Conservation (phyloP, 805 yeast species). For the Wickerhamiella shivajii region DNA sequence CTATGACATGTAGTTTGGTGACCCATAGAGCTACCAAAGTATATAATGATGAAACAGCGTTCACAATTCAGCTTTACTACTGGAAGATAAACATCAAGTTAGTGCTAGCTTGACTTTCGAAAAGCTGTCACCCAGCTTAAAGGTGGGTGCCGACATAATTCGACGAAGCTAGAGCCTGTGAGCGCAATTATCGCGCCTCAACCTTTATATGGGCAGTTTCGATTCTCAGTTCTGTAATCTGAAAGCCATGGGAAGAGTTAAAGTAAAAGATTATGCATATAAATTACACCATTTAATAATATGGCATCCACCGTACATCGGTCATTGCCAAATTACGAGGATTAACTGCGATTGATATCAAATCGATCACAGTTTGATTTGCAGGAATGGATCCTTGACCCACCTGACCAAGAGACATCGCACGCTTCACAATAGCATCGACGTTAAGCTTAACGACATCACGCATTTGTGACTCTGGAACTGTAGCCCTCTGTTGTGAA, state of each 20-base stretch:
- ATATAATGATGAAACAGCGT: background rate
- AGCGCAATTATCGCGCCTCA: too few species aligned
- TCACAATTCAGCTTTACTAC: background rate
- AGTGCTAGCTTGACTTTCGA: too few species aligned
- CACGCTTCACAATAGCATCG: constrained; percentile 67
- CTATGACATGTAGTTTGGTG: too few species aligned
- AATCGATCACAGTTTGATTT: constrained; percentile 77
- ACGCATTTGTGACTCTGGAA: constrained; percentile 68
- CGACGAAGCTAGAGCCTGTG: too few species aligned
- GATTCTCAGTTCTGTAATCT: too few species aligned
- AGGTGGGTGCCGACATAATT: too few species aligned
- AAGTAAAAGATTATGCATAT: too few species aligned
- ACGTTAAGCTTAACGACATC: constrained; percentile 83
- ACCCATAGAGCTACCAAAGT: too few species aligned
- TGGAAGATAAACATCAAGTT: too few species aligned
- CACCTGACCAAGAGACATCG: constrained; percentile 58
- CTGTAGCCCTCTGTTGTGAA: constrained; percentile 66
- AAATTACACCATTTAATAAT: constrained; percentile 47
- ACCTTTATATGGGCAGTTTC: too few species aligned
- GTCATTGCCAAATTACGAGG: constrained; percentile 86
- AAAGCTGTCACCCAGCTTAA: too few species aligned
- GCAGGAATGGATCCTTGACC: constrained; percentile 50
- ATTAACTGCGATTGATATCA: constrained; percentile 87
- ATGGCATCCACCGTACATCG: constrained; percentile 93
- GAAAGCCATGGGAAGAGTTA: too few species aligned